Evolutionary conservation across 2,329 filamentous ascomycete species (phyloP).

Genomic region (Xylariaceae sp.): DNA sequence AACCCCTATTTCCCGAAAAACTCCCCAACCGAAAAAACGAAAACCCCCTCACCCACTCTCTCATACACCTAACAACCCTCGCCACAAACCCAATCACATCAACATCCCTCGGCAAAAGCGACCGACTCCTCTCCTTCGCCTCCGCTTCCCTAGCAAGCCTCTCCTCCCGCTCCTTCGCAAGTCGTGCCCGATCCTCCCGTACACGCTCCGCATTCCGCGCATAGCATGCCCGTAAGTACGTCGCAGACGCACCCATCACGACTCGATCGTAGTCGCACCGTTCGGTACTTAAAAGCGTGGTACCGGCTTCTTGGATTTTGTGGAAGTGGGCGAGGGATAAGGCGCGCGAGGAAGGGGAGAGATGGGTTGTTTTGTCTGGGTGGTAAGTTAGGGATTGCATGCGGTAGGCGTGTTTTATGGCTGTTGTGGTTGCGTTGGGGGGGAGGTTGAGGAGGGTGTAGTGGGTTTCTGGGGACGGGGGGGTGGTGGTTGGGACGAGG

Average conservation of each 20-base stretch:
- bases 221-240: not conserved
- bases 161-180: not conserved
- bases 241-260: not conserved
- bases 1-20: too few relatives aligned
- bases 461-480: not conserved
- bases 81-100: too few relatives aligned
- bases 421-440: not conserved
- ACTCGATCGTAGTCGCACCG: not conserved
- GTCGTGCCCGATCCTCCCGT: not conserved
- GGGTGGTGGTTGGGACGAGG: too few relatives aligned
- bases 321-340: not conserved
- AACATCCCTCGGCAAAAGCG: too few relatives aligned
- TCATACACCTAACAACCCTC: too few relatives aligned
- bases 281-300: not conserved
- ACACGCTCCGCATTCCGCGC: not conserved
- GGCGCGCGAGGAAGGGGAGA: not conserved
- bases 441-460: not conserved
- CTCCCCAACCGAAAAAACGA: too few relatives aligned
- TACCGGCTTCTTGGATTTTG: not conserved
- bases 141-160: accelerated
- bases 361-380: constrained; percentile 1
- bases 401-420: constrained; percentile 6
- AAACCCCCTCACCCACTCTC: too few relatives aligned
- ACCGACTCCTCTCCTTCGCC: too few relatives aligned
- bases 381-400: not conserved